Base-by-base conservation (phyloP, 306 rosid species). In the Ormosia emarginata region DNA sequence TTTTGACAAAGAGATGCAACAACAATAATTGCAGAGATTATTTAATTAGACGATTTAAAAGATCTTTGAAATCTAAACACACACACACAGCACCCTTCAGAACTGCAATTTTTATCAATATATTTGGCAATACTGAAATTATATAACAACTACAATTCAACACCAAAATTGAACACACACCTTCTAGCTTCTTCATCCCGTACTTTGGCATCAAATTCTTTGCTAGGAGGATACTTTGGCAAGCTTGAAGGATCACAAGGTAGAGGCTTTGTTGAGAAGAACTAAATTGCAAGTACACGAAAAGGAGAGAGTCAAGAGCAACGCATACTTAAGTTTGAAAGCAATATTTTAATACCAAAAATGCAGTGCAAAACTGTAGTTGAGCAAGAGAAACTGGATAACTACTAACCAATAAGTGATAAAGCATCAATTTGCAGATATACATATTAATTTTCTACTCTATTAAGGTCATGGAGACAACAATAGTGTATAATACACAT, bases 151-250 rank as follows among this genome's bases (percentile, higher is more conserved):
- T 47, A 47, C 24, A 82, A 59, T 58, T 73, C 49, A 43, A 64
- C 59, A 77, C 81, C 64, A 71, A 49, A 74, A 34, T 55, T 29
- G 32, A 56, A 57, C 74, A 78, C n/a, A 30, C 57, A 95, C 99
- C 98, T 91, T 85, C 98, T 93, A 85, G 97, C 97, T 81, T 96
- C 99, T 82, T 93, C 99, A 79, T 93, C 99, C 57, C 99, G 91
- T 11, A 92, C 88, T 89, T 96, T 96, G 32, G 98, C 97, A 84
- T 95, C 99, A 82, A 95, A 89, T 92, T 95, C 99, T 87, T 95
- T 95, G 91, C 99, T 95, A 7, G 99, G 99, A 87, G 99, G 98
- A 85, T 95, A 95, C 88, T 91, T 95, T 10, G 99, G 99, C 88
- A 95, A 84, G 85, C 91, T 95, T 47, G 92, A 91, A 33, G 99